Conservation (phyloP, 2,329 filamentous ascomycete species). For the Trichophyton verrucosum region DNA sequence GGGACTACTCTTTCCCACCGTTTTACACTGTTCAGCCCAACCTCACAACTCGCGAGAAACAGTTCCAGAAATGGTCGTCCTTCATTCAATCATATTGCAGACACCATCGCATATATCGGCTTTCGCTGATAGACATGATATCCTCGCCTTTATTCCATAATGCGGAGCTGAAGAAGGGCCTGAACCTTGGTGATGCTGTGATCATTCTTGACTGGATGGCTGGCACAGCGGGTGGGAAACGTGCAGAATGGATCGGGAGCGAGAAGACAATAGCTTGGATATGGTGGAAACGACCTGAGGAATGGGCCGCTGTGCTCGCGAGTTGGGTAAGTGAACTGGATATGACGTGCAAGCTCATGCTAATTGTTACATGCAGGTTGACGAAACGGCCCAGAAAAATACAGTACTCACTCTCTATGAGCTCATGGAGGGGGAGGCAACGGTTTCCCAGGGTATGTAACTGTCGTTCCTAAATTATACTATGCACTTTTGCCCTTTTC, state of each 20-base stretch:
- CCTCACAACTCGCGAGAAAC: constrained; percentile 31
- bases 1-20: constrained; percentile 41
- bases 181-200: constrained; percentile 42
- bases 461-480: too few relatives aligned
- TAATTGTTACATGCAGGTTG: constrained; percentile 36
- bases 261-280: constrained; percentile 53
- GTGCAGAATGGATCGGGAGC: constrained; percentile 47
- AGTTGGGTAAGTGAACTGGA: constrained; percentile 44
- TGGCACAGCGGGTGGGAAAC: constrained; percentile 37
- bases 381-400: constrained; percentile 78
- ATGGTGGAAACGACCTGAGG: constrained; percentile 76
- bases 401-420: constrained; percentile 88
- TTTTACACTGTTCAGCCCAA: constrained; percentile 40
- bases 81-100: constrained; percentile 76
- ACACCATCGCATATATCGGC: constrained; percentile 61
- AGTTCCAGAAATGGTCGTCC: constrained; percentile 70
- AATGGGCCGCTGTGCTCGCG: constrained; percentile 73
- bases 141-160: constrained; percentile 49
- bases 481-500: too few relatives aligned
- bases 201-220: constrained; percentile 46
- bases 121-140: constrained; percentile 53
- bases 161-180: constrained; percentile 28
- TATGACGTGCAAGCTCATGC: constrained; percentile 16
- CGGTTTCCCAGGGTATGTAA: constrained; percentile 50
- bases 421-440: constrained; percentile 73